These are phyloP conservation scores for Tuber melanosporum DNA, from an alignment of 495 filamentous ascomycete species.

Conservation along the genomic window DNA sequence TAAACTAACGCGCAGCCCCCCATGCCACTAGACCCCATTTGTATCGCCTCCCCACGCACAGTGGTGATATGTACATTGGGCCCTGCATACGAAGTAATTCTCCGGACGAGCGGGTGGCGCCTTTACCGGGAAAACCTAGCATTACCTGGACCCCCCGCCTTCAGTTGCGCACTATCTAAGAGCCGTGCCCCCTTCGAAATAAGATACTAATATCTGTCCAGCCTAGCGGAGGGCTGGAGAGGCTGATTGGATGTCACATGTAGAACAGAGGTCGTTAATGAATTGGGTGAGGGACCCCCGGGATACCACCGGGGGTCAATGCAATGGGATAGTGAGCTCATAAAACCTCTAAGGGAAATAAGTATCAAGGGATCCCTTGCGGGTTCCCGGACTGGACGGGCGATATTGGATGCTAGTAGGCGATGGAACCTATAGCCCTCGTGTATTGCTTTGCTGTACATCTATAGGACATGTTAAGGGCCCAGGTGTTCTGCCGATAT, in stretches of 20 bases:
- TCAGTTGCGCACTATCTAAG: neutral
- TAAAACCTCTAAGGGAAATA: neutral
- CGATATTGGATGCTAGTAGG: no score
- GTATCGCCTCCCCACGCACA: neutral
- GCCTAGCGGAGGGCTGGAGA: neutral
- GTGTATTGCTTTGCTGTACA: no score
- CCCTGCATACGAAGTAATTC: no score
- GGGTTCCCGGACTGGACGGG: no score
- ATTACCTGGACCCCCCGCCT: neutral
- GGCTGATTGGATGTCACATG: neutral
- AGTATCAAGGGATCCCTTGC: neutral
- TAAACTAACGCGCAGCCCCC: neutral
- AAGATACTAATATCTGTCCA: neutral
- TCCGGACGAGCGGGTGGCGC: no score
- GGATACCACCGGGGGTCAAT: neutral
- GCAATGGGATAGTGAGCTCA: neutral
- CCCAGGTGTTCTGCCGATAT: no score
- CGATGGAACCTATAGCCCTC: no score
- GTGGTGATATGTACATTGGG: neutral
- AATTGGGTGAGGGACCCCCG: neutral
- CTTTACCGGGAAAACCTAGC: neutral
- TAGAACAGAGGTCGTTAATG: neutral
- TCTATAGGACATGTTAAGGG: no score
- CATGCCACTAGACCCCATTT: neutral
- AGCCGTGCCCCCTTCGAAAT: neutral